A percentile compares a stretch with the other conserved stretches of the same genome.
Conservation (phyloP, 106 monocot species). For the Dendrobium chrysotoxum region DNA sequence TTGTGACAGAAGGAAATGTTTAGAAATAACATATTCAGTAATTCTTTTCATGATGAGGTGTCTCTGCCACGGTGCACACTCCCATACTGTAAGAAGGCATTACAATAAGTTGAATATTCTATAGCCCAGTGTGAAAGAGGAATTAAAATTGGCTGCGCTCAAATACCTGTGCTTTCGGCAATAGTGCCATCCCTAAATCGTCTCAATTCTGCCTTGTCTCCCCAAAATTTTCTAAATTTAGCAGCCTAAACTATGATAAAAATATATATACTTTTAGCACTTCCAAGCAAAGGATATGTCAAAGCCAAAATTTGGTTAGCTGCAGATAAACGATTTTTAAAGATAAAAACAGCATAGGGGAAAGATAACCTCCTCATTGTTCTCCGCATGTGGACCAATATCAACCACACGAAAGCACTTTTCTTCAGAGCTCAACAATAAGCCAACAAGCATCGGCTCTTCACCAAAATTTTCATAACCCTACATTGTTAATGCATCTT, state of each 20-base stretch:
- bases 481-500: conserved; percentile 28
- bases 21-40: conserved; percentile 43
- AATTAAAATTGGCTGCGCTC: neutral
- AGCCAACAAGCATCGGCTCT: conserved; percentile 71
- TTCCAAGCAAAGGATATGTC: neutral
- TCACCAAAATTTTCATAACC: conserved; percentile 63
- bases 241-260: conserved; percentile 31
- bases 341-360: conserved; percentile 1
- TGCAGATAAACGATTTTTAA: neutral
- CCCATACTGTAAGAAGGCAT: conserved; percentile 54
- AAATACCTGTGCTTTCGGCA: conserved; percentile 85
- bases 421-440: conserved; percentile 54
- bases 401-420: conserved; percentile 65
- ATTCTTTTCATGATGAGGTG: conserved; percentile 81
- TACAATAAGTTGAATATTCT: neutral
- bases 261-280: neutral
- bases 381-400: conserved; percentile 74
- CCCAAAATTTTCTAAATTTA: conserved; percentile 93
- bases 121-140: neutral
- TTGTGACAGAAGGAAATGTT: conserved; percentile 48
- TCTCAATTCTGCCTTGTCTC: conserved; percentile 88
- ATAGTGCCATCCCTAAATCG: conserved; percentile 83
- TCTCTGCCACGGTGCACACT: conserved; percentile 61
- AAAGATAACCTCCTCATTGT: conserved; percentile 61
- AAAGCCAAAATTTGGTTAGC: neutral